phyloP scores from a whole-genome alignment of 2,329 filamentous ascomycete genomes.

The Dactylellina drechsleri region DNA sequence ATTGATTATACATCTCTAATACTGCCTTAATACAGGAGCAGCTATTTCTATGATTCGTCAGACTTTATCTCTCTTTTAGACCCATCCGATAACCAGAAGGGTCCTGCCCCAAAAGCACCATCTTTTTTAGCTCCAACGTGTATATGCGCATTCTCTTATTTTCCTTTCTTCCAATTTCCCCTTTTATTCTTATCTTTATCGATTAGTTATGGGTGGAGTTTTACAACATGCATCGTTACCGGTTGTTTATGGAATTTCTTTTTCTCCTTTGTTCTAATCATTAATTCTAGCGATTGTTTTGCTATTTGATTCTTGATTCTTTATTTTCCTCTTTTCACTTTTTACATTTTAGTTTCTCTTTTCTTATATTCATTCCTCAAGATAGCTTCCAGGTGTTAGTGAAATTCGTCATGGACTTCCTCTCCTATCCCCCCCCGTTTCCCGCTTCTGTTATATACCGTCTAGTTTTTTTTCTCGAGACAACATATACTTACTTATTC shows the following conservation, averaged over 20 bases:
- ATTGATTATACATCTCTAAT: too few relatives aligned
- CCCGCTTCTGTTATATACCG: slow-evolving; percentile 40
- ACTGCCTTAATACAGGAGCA: too few relatives aligned
- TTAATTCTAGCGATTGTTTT: slow-evolving; percentile 51
- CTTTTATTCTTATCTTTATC: slow-evolving; percentile 16
- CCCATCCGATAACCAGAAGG: slow-evolving; percentile 42
- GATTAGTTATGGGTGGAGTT: slow-evolving; percentile 54
- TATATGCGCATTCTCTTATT: slow-evolving; percentile 18
- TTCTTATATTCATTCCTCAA: slow-evolving; percentile 32
- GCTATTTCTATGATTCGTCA: slow-evolving; percentile 40
- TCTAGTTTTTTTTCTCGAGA: slow-evolving; percentile 1
- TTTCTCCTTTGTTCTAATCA: slow-evolving; percentile 24
- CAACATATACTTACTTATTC: slow-evolving; percentile 4
- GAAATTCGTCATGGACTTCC: neutral
- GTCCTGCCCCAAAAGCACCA: slow-evolving; percentile 49
- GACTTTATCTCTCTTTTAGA: slow-evolving; percentile 26
- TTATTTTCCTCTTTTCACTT: neutral
- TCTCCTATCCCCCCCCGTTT: neutral
- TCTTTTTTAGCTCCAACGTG: slow-evolving; percentile 6
- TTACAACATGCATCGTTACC: slow-evolving; percentile 54
- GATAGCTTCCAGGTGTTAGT: slow-evolving; percentile 32
- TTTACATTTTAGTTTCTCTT: slow-evolving; percentile 9
- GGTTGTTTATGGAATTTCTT: slow-evolving; percentile 48
- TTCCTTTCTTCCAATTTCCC: neutral
- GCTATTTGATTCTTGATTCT: slow-evolving; percentile 3